A percentile compares a stretch with the other conserved stretches of the same genome.
These are phyloP conservation scores for Coffea canephora DNA, from an alignment of 257 asterid genomes.

Conservation along the genomic window DNA sequence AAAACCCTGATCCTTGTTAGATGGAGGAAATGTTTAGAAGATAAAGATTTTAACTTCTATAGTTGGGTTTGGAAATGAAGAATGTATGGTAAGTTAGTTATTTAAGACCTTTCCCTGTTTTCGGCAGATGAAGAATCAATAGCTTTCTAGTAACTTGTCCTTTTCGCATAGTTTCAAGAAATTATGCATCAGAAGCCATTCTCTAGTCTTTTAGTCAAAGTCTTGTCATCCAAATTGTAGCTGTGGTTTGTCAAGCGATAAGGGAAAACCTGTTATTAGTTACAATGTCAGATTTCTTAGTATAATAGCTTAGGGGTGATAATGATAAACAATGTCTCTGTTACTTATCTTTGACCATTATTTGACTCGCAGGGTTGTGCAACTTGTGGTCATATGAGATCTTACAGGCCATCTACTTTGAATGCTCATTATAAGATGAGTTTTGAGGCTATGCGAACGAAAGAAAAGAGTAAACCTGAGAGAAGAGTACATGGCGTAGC, in stretches of 20 bases:
- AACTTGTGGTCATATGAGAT: constrained; percentile 9
- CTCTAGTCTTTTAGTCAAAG: background rate
- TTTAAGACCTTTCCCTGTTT: background rate
- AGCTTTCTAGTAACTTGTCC: background rate
- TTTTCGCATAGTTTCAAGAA: background rate
- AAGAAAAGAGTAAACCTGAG: constrained; percentile 15
- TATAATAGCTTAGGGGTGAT: background rate
- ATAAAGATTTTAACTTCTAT: background rate
- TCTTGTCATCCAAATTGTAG: background rate
- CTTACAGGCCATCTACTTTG: constrained; percentile 10
- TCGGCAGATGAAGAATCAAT: background rate
- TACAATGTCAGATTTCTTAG: background rate
- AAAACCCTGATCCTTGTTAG: background rate
- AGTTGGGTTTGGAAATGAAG: background rate
- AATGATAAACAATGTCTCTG: background rate
- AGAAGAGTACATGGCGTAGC: constrained; percentile 15
- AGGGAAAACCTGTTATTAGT: background rate
- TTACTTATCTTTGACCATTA: background rate
- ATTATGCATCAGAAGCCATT: background rate
- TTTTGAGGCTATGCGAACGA: constrained; percentile 2
- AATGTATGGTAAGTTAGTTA: background rate
- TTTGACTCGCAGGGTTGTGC: constrained; percentile 19
- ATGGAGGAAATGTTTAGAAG: background rate
- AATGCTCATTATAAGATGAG: constrained; percentile 19
- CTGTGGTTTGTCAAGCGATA: background rate